Base-by-base conservation (phyloP, 495 filamentous ascomycete genomes). In the Aspergillus incahuasiensis region DNA sequence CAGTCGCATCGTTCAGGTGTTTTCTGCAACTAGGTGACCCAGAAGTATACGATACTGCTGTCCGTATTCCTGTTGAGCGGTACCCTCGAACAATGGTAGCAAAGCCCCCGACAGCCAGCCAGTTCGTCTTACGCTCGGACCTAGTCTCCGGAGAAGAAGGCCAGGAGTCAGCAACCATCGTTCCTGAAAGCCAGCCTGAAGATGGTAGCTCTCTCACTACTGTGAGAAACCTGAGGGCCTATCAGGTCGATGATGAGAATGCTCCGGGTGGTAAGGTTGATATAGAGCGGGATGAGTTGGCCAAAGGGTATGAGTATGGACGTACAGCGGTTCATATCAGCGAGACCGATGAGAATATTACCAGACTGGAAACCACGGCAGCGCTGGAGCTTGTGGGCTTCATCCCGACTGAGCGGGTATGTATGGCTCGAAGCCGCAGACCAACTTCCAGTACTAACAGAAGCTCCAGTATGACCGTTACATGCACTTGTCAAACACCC, bases 301-400 rank as follows among this genome's bases (percentile, higher is more conserved):
- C 89, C 32, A 95, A 90, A 64, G 95, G 95, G 0, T 99, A 94
- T 64, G 87, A 89, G 63, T 99, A 97, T 69, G 95, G 95, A 50
- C 81, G 90, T 38, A 96, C 92, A 0, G 90, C 89, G 0, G 92
- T 97, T 1, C 86, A 87, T 58, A 95, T 99, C 61, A 87, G 81
- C 60, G 85, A 88, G 57, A 86, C 86, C 1, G 95, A 99, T 56
- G 77, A 86, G 58, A 86, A 89, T 45, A 79, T 96, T 48, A 91
- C 88, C 2, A 89, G 84, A 48, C 74, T 96, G 28, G 86, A 95
- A 59, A 95, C 91, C 0, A 77, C 72, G 30, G 80, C 88, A 20
- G 75, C 80, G 11, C 78, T 97, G 55, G 86, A 89, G 3, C 83
- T 97, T 21, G 75, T 97, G 53, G 95, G 95, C 3, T 99, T 99